Percentiles rank a stretch among this genome's conserved stretches.
These are phyloP conservation scores for Phanerochaete carnosa DNA, from an alignment of 768 basidiomycete species.

Conservation along the genomic window DNA sequence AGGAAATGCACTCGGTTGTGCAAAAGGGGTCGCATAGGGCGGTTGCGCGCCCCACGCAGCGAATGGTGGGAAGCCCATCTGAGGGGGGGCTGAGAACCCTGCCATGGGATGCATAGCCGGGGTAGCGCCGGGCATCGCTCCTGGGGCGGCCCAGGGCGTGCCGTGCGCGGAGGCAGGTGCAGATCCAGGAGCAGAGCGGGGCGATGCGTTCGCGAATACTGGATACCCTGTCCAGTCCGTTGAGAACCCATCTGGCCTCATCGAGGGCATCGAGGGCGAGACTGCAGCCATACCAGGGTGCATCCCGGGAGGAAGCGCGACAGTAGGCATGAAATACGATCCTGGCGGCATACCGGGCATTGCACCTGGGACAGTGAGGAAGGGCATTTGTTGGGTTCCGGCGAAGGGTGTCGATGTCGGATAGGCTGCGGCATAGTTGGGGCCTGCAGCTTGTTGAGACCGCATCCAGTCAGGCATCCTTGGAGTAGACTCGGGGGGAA, in stretches of 20 bases:
- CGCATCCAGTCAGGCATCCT: constrained; percentile 17
- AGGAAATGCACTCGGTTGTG: neutral
- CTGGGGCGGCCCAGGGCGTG: constrained; percentile 12
- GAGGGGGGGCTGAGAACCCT: neutral
- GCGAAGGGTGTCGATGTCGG: neutral
- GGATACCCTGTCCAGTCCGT: constrained; percentile 31
- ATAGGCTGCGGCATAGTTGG: constrained; percentile 10
- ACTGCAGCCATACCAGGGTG: constrained; percentile 2
- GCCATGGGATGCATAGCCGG: neutral
- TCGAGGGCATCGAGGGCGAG: constrained; percentile 14
- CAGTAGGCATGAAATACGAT: constrained; percentile 31
- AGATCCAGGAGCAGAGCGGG: neutral
- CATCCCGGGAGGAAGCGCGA: constrained; percentile 18
- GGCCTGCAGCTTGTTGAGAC: constrained; percentile 1
- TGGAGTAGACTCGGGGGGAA: constrained; percentile 17
- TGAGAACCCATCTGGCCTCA: constrained; percentile 21
- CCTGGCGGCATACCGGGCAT: constrained; percentile 19
- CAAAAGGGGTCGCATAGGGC: constrained; percentile 4
- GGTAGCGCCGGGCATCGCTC: constrained; percentile 3
- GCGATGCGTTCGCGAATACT: constrained; percentile 1
- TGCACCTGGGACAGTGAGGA: constrained; percentile 9
- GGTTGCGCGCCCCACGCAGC: neutral
- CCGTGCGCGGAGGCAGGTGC: neutral
- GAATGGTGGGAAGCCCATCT: neutral
- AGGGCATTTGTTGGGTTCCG: constrained; percentile 15